These are phyloP conservation scores for Arxiozyma telluris DNA, from an alignment of 1,139 yeast genomes.

Conservation along the genomic window DNA sequence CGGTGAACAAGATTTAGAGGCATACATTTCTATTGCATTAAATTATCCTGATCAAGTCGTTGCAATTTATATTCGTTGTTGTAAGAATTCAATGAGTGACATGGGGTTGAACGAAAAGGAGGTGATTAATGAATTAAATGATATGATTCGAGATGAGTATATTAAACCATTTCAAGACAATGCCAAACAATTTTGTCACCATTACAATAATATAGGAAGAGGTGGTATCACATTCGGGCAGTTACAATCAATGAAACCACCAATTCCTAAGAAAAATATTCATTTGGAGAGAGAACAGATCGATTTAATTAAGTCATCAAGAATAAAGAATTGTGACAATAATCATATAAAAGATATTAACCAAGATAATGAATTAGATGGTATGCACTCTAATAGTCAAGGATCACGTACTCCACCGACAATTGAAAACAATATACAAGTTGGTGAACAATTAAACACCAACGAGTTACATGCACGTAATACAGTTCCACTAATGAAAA, in stretches of 20 bases:
- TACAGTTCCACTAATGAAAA: neutral
- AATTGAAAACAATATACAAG: neutral
- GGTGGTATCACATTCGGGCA: neutral
- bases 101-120: slow-evolving; percentile 34
- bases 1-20: slow-evolving; percentile 91
- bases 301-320: slow-evolving; percentile 10
- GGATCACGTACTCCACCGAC: neutral
- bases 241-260: slow-evolving; percentile 11
- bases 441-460: neutral
- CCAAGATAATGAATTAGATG: neutral
- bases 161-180: slow-evolving; percentile 2
- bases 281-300: slow-evolving; percentile 11
- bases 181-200: neutral
- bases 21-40: slow-evolving; percentile 65
- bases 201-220: neutral
- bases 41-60: slow-evolving; percentile 52
- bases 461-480: neutral
- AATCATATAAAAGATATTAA: no score
- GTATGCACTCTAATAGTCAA: neutral
- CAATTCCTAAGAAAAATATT: slow-evolving; percentile 12
- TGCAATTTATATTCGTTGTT: slow-evolving; percentile 76
- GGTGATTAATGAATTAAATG: slow-evolving; percentile 27
- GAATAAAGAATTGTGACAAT: neutral
- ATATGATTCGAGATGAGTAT: slow-evolving; percentile 20
- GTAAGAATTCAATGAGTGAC: slow-evolving; percentile 58